Evolutionary conservation across 495 filamentous ascomycete genomes (phyloP), one percentile per base, ranked within the genome.

Genomic region (Podospora conica): DNA sequence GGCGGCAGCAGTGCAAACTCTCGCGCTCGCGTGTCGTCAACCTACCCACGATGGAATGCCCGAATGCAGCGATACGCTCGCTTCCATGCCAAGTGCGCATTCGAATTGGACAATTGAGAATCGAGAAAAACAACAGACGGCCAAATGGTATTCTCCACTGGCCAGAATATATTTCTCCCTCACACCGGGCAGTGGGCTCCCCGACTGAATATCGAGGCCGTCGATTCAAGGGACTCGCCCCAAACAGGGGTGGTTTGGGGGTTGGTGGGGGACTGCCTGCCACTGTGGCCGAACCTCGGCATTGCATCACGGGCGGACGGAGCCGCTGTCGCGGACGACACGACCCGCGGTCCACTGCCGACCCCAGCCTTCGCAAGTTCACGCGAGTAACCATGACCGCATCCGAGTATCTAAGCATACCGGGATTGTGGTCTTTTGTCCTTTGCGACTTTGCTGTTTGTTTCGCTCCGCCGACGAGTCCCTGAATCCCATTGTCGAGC

Each of bases 241-340:
- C 40, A 57, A 53, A 53, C 40, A 18, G 40, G 29, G 23, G 58
- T 10, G 58, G 27, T 29, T 57, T 27, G 58, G 58, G 29, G 58
- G 25, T 59, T n/a, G 58, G 58, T 59, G 25, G 58, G 40, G 40
- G 18, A 11, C 29, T 21, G 22, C 56, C 40, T 54, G 12, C 54
- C 61, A 9, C 25, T 57, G 23, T 57, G 55, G 63, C 63, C 63
- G 63, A 64, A 64, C 63, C 63, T 64, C 63, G 63, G 63, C 55
- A 48, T 58, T 64, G 61, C 62, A 58, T 64, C 62, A 64, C 62
- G 40, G 54, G 62, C 40, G 11, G 29, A 64, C 22, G 24, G 12
- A 21, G 23, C 33, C 20, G 22, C 20, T 33, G 18, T 9, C 28
- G 28, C 28, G 23, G 31, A 61, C 22, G 40, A 29, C 21, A 64